Conservation (phyloP, 108 stramenopile species). For the Asterionellopsis glacialis region DNA sequence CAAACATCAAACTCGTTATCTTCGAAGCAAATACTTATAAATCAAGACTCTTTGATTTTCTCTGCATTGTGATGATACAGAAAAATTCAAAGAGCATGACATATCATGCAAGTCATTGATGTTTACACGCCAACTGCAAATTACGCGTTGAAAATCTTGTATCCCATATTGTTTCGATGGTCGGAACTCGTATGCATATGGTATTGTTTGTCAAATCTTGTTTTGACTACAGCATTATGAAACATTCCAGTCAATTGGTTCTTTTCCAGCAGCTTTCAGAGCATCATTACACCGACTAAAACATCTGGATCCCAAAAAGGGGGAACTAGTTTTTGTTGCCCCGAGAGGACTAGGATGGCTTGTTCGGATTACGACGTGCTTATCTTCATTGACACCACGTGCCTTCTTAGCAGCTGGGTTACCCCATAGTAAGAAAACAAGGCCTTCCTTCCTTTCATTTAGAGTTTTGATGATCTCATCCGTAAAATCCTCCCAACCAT, state of each 20-base stretch:
- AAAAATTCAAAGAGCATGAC: no score
- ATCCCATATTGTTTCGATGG: no score
- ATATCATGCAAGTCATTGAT: no score
- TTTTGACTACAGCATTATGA: no score
- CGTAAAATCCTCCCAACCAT: conserved; percentile 97
- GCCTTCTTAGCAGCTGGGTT: conserved; percentile 83
- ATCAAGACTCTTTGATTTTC: no score
- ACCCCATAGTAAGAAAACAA: conserved; percentile 99
- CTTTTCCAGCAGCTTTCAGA: conserved; percentile 55
- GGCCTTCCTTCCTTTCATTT: conserved; percentile 21
- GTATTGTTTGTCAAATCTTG: no score
- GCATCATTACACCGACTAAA: conserved; percentile 88
- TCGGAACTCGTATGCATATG: no score
- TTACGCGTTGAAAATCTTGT: no score
- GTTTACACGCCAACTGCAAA: no score
- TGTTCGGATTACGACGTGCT: conserved; percentile 70
- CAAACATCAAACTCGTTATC: no score
- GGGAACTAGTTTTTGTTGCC: conserved; percentile 84
- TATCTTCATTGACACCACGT: not conserved
- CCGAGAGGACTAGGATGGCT: conserved; percentile 91
- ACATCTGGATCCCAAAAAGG: conserved; percentile 90
- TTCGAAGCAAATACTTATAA: no score
- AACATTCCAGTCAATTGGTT: conserved; percentile 88
- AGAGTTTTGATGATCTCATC: conserved; percentile 74
- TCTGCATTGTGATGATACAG: no score